Evolutionary conservation across 768 basidiomycete species (phyloP).

Genomic region (Crucibulum laeve): DNA sequence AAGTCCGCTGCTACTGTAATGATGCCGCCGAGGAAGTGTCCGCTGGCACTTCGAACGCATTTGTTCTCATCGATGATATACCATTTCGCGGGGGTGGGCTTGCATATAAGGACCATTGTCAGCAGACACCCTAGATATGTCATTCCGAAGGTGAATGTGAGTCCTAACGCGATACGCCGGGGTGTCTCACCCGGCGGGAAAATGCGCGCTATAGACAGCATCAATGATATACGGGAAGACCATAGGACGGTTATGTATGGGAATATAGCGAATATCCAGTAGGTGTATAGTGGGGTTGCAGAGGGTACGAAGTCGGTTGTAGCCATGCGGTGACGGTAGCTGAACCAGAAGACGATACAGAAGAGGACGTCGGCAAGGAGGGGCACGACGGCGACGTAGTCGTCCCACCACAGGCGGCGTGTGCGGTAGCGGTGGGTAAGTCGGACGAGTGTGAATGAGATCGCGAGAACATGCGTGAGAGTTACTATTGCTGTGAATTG

Average conservation of each 20-base stretch:
- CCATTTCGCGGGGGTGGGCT: conserved; percentile 1
- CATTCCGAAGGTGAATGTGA: conserved; percentile 2
- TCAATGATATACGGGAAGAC: conserved; percentile 8
- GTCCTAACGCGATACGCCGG: conserved; percentile 3
- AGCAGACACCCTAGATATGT: conserved; percentile 5
- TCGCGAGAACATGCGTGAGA: conserved; percentile 11
- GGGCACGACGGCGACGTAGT: conserved; percentile 12
- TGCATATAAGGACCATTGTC: conserved; percentile 3
- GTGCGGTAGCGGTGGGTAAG: conserved; percentile 10
- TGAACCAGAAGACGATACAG: conserved; percentile 10
- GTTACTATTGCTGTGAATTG: conserved; percentile 5
- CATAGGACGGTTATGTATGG: no score
- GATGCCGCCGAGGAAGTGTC: not conserved
- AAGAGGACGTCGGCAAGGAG: conserved; percentile 9
- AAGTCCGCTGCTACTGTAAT: conserved; percentile 15
- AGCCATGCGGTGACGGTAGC: conserved; percentile 4
- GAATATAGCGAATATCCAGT: no score
- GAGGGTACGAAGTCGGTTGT: not conserved
- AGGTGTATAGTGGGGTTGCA: no score
- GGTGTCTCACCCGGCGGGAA: conserved; percentile 8
- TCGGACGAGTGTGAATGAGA: conserved; percentile 12
- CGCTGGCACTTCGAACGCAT: not conserved
- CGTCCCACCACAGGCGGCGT: conserved; percentile 19
- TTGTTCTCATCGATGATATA: conserved; percentile 1
- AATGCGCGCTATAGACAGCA: conserved; percentile 9